These are phyloP conservation scores for Sclerotinia spermophila DNA, from an alignment of 2,329 filamentous ascomycete genomes.

Conservation along the genomic window DNA sequence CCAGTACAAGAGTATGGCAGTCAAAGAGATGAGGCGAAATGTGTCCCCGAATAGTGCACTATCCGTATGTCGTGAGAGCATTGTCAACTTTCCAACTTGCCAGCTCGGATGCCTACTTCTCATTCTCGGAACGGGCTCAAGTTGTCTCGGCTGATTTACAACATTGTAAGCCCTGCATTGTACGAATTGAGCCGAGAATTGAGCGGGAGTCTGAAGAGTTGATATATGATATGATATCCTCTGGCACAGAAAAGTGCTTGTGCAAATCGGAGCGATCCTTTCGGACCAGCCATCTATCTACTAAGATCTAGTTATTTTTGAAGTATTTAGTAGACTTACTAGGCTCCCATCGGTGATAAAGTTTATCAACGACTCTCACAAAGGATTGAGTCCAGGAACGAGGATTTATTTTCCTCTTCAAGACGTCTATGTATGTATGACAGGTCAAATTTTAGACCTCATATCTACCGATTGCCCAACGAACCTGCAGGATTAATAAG, in stretches of 20 bases:
- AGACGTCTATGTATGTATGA: background rate
- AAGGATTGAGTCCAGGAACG: background rate
- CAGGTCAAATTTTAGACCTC: background rate
- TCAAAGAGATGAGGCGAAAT: background rate
- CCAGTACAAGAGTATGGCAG: background rate
- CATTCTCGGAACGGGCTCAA: background rate
- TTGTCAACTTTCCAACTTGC: background rate
- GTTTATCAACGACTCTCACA: background rate
- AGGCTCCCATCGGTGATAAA: background rate
- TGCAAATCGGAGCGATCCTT: background rate
- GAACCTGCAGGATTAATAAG: background rate
- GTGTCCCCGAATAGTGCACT: background rate
- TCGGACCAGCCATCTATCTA: background rate
- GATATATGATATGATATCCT: no score
- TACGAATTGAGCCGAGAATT: background rate
- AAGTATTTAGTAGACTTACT: background rate
- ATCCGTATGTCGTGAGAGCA: background rate
- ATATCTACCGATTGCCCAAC: background rate
- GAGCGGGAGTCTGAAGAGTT: no score
- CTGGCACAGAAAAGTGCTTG: background rate
- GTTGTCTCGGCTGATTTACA: background rate
- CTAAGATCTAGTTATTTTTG: background rate
- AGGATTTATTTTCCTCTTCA: constrained; percentile 1
- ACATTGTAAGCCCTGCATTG: background rate
- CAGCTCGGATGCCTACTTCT: background rate